Evolutionary conservation across 371 early-diverging fungal genomes (phyloP).

Genomic region (Mortierella sp.): DNA sequence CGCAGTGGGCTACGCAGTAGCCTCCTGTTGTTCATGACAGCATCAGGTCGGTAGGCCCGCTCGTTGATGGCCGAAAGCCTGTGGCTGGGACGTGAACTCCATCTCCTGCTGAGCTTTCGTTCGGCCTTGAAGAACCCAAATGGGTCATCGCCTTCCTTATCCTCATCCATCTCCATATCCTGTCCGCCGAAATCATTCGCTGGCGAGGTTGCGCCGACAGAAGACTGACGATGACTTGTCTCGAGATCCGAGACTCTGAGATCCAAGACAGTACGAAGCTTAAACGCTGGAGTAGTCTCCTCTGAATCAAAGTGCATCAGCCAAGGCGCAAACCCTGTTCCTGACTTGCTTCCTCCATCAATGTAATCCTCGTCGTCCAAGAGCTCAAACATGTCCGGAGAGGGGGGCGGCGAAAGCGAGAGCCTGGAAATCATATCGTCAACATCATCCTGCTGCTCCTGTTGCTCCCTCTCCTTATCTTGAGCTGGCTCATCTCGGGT

Average conservation of each 20-base stretch:
- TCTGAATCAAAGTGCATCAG: slow-evolving; percentile 27
- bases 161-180: not conserved
- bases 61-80: slow-evolving; percentile 40
- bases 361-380: slow-evolving; percentile 11
- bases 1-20: not conserved
- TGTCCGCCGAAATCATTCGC: not conserved
- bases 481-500: not conserved
- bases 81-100: slow-evolving; percentile 8
- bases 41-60: not conserved
- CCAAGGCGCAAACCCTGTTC: slow-evolving; percentile 7
- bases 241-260: slow-evolving; percentile 12
- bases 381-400: slow-evolving; percentile 23
- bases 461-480: not conserved
- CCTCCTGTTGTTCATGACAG: not conserved
- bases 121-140: slow-evolving; percentile 49
- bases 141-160: slow-evolving; percentile 31
- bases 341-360: not conserved
- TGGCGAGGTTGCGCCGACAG: not conserved
- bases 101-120: slow-evolving; percentile 19
- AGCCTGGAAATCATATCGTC: slow-evolving; percentile 16
- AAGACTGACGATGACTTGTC: not conserved
- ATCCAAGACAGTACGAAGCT: not conserved
- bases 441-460: not conserved
- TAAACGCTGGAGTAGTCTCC: not conserved
- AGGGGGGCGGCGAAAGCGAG: slow-evolving; percentile 35